A percentile compares a stretch with the other conserved stretches of the same genome.
Evolutionary conservation across 305 asterid species (phyloP).

Genomic region (Solanum chacoense): DNA sequence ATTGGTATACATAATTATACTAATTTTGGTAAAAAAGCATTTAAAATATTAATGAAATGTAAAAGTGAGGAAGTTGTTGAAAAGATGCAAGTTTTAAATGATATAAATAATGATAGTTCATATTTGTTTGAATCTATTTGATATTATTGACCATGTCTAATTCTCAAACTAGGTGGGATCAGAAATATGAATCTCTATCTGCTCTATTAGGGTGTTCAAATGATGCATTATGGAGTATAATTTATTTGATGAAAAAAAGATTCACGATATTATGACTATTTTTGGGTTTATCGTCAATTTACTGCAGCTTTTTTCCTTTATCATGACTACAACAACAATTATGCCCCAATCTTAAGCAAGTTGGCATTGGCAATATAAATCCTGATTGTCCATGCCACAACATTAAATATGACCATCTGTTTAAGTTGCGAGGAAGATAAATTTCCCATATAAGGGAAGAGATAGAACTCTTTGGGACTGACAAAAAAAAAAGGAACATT

Average conservation of each 20-base stretch:
- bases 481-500: not conserved
- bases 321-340: not conserved
- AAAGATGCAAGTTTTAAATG: not conserved
- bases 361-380: not conserved
- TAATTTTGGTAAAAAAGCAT: not conserved
- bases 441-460: not conserved
- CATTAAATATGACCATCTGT: not conserved
- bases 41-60: not conserved
- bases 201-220: not conserved
- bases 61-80: not conserved
- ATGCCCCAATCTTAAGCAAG: not conserved
- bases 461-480: not conserved
- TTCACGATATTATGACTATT: not conserved
- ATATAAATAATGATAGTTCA: not conserved
- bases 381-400: not conserved
- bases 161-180: not conserved
- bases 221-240: not conserved
- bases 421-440: not conserved
- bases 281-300: not conserved
- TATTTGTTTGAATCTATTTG: not conserved
- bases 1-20: not conserved
- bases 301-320: not conserved
- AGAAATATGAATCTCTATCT: not conserved
- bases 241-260: not conserved
- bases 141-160: not conserved